These are phyloP conservation scores for Zychaea mexicana DNA, from an alignment of 371 early-diverging fungal genomes.

Conservation along the genomic window DNA sequence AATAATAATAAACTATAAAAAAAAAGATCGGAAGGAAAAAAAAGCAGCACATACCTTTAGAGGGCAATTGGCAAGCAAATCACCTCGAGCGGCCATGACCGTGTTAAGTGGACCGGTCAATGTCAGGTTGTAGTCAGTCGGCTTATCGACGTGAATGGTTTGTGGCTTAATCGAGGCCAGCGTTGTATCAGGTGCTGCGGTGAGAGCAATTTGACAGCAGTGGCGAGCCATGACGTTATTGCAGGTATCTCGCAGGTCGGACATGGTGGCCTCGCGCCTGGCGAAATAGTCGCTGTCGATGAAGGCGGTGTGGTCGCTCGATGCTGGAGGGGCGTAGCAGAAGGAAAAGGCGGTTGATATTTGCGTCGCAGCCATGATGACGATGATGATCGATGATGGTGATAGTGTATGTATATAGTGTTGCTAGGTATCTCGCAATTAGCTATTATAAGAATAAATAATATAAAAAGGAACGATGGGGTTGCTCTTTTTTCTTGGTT, in stretches of 20 bases:
- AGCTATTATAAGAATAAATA: constrained; percentile 2
- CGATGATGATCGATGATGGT: no score
- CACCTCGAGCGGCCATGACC: constrained; percentile 47
- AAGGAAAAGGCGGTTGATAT: constrained; percentile 26
- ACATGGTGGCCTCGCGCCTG: constrained; percentile 12
- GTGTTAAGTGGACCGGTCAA: constrained; percentile 39
- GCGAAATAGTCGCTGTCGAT: constrained; percentile 6
- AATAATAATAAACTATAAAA: neutral
- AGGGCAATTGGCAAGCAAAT: constrained; percentile 42
- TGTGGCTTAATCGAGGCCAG: constrained; percentile 30
- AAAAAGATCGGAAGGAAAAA: neutral
- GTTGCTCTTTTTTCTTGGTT: no score
- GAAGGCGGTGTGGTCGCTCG: constrained; percentile 12
- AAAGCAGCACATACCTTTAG: constrained; percentile 35
- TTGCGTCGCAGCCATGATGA: constrained; percentile 19
- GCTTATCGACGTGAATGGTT: constrained; percentile 37
- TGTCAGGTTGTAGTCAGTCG: constrained; percentile 45
- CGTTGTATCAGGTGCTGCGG: constrained; percentile 23
- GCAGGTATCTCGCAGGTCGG: constrained; percentile 27
- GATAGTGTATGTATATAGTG: no score
- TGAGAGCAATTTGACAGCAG: constrained; percentile 24
- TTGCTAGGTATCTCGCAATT: constrained; percentile 2
- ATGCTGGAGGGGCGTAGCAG: constrained; percentile 29
- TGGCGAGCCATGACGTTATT: constrained; percentile 23
- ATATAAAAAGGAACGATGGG: constrained; percentile 9